phyloP scores from a whole-genome alignment of 225 moss, liverwort and hornwort genomes.

The Thuidium tamariscinum region DNA sequence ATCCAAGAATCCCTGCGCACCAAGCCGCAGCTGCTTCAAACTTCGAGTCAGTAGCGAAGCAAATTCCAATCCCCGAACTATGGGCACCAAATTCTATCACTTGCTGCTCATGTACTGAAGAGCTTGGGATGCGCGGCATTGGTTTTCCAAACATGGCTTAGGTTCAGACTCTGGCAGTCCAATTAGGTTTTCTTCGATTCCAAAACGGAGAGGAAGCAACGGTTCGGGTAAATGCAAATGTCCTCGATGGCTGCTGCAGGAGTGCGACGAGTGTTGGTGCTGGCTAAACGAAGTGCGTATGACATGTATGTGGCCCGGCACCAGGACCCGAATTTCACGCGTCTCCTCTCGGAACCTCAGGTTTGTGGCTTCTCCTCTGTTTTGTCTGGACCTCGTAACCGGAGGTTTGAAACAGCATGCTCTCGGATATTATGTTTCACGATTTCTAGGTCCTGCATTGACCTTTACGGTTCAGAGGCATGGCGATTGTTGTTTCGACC shows the following conservation, averaged over 20 bases:
- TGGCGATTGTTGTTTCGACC: neutral
- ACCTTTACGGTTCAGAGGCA: neutral
- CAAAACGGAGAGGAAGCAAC: neutral
- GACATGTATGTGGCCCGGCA: slow-evolving; percentile 50
- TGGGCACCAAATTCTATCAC: neutral
- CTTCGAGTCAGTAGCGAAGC: neutral
- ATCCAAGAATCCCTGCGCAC: neutral
- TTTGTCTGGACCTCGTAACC: neutral
- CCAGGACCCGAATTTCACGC: slow-evolving; percentile 29
- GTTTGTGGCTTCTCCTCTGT: neutral
- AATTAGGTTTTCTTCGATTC: neutral
- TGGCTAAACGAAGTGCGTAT: slow-evolving; percentile 42
- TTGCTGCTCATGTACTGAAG: neutral
- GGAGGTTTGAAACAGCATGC: neutral
- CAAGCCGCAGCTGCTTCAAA: neutral
- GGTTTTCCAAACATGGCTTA: neutral
- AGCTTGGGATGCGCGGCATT: neutral
- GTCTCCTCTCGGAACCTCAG: slow-evolving; percentile 28
- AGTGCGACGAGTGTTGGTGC: slow-evolving; percentile 38
- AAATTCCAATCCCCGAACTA: neutral
- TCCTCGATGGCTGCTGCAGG: slow-evolving; percentile 18
- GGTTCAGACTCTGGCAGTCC: neutral
- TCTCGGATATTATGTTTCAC: neutral
- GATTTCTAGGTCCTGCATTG: neutral
- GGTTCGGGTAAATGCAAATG: neutral